Evolutionary conservation across 2,329 filamentous ascomycete species (phyloP), one percentile per base, ranked within the genome.

Genomic region (Ophiostoma pallidulum): DNA sequence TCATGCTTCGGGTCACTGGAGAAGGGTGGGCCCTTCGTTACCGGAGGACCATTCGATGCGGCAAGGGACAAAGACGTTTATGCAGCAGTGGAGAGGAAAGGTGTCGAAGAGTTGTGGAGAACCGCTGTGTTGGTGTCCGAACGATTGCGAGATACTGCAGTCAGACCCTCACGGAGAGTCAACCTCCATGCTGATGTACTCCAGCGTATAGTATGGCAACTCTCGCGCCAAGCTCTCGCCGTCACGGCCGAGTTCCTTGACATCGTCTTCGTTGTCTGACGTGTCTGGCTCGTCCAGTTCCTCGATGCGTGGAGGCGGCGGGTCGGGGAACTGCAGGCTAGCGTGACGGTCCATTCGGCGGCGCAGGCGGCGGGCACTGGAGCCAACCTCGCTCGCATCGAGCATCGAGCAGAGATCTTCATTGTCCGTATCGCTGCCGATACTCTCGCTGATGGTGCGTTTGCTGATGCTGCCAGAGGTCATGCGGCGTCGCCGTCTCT

Each of bases 391-490:
- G 33, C 64, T 60, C 16, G 62, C 55, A 14, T 62, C 62, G 13
- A 64, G 58, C 36, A 66, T 65, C 12, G 67, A 62, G 48, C 66
- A 61, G 5, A 48, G 50, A 41, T 67, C 65, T 41, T 68, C 65
- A 9, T 55, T 58, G 51, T 74, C 72, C 8, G 70, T 71, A 52
- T 74, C 73, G 57, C 71, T 74, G 48, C 74, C 67, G 31, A 63
- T 62, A 47, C 62, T 64, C 57, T 76, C 73, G 56, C 68, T 73
- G 53, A 75, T 69, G 22, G 72, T 75, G 32, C 73, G 66, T 62
- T 77, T 77, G 53, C 72, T 71, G 46, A 75, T 70, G 59, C 72
- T 75, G 54, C 72, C 72, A 54, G 70, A 68, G 45, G 69, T 74
- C 58, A 73, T 67, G 20, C 73, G 65, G 35, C 67, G 67, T 28